Base-by-base conservation (phyloP, 2,329 filamentous ascomycete genomes). In the Lomentospora prolificans region DNA sequence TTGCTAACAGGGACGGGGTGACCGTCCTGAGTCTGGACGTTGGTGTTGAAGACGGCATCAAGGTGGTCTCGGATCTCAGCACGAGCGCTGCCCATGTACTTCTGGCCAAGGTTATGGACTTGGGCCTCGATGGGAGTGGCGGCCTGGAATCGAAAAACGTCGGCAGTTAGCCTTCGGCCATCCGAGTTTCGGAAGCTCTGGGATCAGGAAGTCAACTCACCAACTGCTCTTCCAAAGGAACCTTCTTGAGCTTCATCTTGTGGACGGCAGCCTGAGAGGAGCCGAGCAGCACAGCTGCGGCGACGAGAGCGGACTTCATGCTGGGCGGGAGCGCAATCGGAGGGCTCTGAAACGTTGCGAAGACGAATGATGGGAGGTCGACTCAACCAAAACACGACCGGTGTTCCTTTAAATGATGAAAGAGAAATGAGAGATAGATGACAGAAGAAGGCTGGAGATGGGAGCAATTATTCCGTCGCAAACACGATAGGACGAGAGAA, bases 181-280 rank as follows among this genome's bases (percentile, higher is more conserved):
- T 6, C 46, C 3, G 12, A 7, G 30, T 33, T 33, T 22, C 46
- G 24, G 17, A 27, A 31, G 36, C 30, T 25, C 17, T 50, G 8
- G 33, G 24, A 64, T 33, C 12, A 51, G 3, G 24, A 22, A 9
- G 22, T n/a, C n/a, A 41, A 78, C 87, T 69, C 77, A 95, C 91
- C 67, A 99, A 82, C 78, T 97, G 94, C 72, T 97, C 89, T 52
- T 85, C 81, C 58, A 99, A 78, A 63, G 94, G 87, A 60, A 97
- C 77, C 86, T 99, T 99, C 82, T 96, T 88, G 67, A 99, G 86
- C 81, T 95, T 94, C 82, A 96, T 86, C 81, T 90, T 95, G 84
- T 97, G 90, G 63, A 96, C 80, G 66, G 85, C 90, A 64, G 90
- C 92, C 69, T 88, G 81, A 69, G 87, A 87, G 70, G 86, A 84